Conservation (phyloP, 2,329 filamentous ascomycete genomes). For the Coniochaeta sp. region DNA sequence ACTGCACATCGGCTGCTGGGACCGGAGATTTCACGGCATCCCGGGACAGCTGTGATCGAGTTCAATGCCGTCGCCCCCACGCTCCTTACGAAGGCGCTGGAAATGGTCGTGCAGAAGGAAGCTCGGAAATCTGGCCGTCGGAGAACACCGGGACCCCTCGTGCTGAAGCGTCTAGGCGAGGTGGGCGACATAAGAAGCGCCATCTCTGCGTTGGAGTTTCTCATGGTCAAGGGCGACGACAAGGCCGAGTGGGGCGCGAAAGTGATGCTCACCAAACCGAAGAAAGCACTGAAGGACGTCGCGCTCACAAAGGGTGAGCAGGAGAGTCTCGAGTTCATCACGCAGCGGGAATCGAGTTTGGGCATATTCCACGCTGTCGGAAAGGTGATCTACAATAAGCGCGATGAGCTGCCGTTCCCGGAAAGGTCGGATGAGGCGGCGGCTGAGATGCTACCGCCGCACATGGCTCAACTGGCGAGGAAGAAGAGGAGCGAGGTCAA, state of each 20-base stretch:
- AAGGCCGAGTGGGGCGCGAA: conserved; percentile 68
- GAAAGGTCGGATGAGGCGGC: conserved; percentile 27
- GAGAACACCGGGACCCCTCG: conserved; percentile 68
- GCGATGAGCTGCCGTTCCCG: conserved; percentile 47
- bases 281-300: conserved; percentile 52
- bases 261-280: conserved; percentile 62
- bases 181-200: conserved; percentile 90
- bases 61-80: conserved; percentile 92
- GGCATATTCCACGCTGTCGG: conserved; percentile 96
- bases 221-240: conserved; percentile 77
- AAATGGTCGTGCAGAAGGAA: conserved; percentile 78
- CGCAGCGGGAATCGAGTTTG: conserved; percentile 79
- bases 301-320: conserved; percentile 68
- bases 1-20: conserved; percentile 87
- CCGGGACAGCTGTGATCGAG: conserved; percentile 72
- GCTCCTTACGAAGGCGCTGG: conserved; percentile 75
- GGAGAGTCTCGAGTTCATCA: conserved; percentile 73
- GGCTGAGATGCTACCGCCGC: conserved; percentile 51
- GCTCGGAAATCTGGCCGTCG: conserved; percentile 68
- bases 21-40: conserved; percentile 76
- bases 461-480: conserved; percentile 49
- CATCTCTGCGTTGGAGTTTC: conserved; percentile 85
- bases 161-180: conserved; percentile 74
- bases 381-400: conserved; percentile 94
- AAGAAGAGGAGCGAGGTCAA: conserved; percentile 58